phyloP scores from a whole-genome alignment of 2,329 filamentous ascomycete genomes.

The Fusarium illudens region DNA sequence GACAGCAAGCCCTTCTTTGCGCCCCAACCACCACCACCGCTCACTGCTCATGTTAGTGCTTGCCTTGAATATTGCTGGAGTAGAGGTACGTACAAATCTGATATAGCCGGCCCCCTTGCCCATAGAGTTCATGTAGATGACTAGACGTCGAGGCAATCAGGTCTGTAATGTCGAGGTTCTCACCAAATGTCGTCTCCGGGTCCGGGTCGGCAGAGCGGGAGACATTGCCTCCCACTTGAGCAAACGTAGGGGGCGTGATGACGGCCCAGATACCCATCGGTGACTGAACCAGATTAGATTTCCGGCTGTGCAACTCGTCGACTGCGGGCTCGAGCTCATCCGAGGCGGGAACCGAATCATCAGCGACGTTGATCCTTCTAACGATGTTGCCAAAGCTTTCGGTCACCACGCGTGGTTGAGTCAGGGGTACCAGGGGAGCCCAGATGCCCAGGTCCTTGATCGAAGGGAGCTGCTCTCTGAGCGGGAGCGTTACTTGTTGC shows the following conservation, averaged over 20 bases:
- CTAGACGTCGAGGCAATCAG: constrained; percentile 38
- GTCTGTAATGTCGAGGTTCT: constrained; percentile 30
- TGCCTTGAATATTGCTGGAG: background rate
- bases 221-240: constrained; percentile 15
- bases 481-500: constrained; percentile 49
- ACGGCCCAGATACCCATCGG: constrained; percentile 78
- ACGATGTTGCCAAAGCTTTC: constrained; percentile 82
- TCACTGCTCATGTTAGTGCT: constrained; percentile 57
- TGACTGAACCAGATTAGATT: constrained; percentile 46
- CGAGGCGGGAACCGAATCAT: constrained; percentile 67
- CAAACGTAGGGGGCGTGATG: constrained; percentile 58
- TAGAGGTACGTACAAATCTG: constrained; percentile 45
- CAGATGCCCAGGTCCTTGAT: constrained; percentile 42
- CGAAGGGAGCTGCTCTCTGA: constrained; percentile 29
- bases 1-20: constrained; percentile 80
- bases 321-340: constrained; percentile 75
- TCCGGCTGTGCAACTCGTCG: constrained; percentile 61
- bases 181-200: constrained; percentile 33
- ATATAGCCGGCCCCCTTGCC: constrained; percentile 56
- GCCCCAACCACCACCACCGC: constrained; percentile 87
- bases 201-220: constrained; percentile 21
- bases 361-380: constrained; percentile 64
- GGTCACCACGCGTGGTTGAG: constrained; percentile 67
- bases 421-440: constrained; percentile 69
- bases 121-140: constrained; percentile 48